Conservation (phyloP, 352 stramenopile genomes). For the Globisporangium orthogonon region DNA sequence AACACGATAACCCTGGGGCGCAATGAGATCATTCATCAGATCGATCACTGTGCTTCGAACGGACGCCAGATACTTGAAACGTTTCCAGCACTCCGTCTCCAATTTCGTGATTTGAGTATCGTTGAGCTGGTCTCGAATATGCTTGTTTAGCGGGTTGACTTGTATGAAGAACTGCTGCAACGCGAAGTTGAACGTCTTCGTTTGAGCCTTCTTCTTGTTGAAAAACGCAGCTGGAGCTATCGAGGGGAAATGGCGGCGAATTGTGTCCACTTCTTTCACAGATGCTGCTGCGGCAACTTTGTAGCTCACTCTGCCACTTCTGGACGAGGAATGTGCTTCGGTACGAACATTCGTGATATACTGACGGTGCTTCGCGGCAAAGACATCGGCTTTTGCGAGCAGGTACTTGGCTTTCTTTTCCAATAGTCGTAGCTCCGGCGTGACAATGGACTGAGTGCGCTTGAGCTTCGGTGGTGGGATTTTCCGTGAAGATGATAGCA, state of each 20-base stretch:
- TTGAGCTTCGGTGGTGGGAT: neutral
- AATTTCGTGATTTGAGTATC: constrained; percentile 31
- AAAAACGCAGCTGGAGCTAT: neutral
- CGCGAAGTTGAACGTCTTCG: constrained; percentile 21
- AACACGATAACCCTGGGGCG: neutral
- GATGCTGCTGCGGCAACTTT: neutral
- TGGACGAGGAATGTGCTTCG: neutral
- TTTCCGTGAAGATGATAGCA: constrained; percentile 15
- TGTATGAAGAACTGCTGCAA: constrained; percentile 41
- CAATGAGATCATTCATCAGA: constrained; percentile 29
- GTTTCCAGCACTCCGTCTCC: constrained; percentile 48
- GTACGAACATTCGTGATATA: constrained; percentile 1
- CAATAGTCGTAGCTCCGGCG: constrained; percentile 34
- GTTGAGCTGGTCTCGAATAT: constrained; percentile 29
- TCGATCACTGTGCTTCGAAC: constrained; percentile 23
- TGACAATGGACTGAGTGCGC: constrained; percentile 15
- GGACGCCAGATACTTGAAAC: constrained; percentile 30
- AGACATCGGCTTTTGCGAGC: constrained; percentile 35
- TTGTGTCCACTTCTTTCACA: neutral
- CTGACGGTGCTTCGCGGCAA: constrained; percentile 22
- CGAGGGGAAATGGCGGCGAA: constrained; percentile 2
- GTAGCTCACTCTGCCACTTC: constrained; percentile 4
- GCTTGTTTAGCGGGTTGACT: constrained; percentile 55
- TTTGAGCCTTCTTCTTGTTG: constrained; percentile 13
- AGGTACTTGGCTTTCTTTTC: constrained; percentile 66